Conservation (phyloP, 495 filamentous ascomycete genomes). For the Beverwykella pulmonaria region DNA sequence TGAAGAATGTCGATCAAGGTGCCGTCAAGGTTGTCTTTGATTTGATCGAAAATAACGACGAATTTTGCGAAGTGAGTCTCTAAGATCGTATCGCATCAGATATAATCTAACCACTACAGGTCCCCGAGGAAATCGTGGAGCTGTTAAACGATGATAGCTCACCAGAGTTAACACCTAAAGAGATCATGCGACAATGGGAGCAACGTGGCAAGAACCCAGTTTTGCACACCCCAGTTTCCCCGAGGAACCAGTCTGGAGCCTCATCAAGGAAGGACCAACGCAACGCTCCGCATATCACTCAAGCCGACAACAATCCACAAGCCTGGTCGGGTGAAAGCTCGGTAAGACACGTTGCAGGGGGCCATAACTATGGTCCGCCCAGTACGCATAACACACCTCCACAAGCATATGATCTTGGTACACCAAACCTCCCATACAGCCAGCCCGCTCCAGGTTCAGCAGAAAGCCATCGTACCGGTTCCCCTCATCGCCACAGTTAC, state of each 20-base stretch:
- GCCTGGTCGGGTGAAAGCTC: constrained; percentile 81
- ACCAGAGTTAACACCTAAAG: constrained; percentile 91
- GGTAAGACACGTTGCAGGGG: constrained; percentile 73
- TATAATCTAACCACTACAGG: constrained; percentile 54
- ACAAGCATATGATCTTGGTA: constrained; percentile 30
- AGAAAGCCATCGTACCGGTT: constrained; percentile 35
- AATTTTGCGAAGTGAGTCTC: constrained; percentile 88
- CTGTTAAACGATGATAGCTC: constrained; percentile 80
- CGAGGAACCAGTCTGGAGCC: constrained; percentile 51
- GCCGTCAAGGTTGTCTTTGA: constrained; percentile 90
- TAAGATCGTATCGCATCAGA: neutral
- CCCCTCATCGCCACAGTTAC: constrained; percentile 36
- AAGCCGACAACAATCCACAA: constrained; percentile 79
- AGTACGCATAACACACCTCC: constrained; percentile 34
- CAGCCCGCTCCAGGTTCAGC: constrained; percentile 30
- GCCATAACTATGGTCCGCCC: constrained; percentile 11
- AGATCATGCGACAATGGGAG: constrained; percentile 75
- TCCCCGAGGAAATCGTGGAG: constrained; percentile 86
- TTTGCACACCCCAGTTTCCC: constrained; percentile 40
- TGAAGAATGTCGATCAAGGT: constrained; percentile 54
- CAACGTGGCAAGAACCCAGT: constrained; percentile 75
- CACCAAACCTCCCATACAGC: constrained; percentile 34
- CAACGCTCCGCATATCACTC: constrained; percentile 56
- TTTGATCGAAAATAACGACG: constrained; percentile 88
- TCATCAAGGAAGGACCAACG: constrained; percentile 52